Evolutionary conservation across 805 yeast genomes (phyloP), one percentile per base, ranked within the genome.

Genomic region (Spathaspora girioi): DNA sequence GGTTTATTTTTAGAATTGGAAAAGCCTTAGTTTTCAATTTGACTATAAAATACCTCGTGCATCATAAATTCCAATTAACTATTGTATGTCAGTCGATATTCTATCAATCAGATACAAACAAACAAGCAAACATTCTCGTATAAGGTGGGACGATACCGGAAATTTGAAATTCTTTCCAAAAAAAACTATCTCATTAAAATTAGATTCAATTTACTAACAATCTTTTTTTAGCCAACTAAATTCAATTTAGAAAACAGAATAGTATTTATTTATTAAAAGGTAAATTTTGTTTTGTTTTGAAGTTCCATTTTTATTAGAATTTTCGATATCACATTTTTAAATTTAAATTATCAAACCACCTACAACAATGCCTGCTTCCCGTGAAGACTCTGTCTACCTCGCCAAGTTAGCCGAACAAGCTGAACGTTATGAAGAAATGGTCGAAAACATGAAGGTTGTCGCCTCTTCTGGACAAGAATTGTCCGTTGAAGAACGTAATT

Each of bases 401-500:
- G 98, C 98, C 74, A 93, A 94, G 72, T 86, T 94, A 71, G 97
- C 97, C 68, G 98, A 93, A 78, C 97, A 93, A 80, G 97, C 98
- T 68, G 99, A 94, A 80, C 96, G 98, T 78, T 94, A 92, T 73
- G 98, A 94, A 79, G 98, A 93, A 79, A 91, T 89, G 97, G 98
- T 93, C 64, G 97, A 90, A 74, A 90, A 89, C 80, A 93, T 93
- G 97, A 92, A 93, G 75, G 87, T 89, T 50, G 98, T 94, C 66
- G 98, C 97, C 63, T 87, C 96, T 43, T 83, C 96, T 43, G 97
- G 97, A 56, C 92, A 89, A 75, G 98, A 93, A 73, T 79, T 94
- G 62, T 87, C 96, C 48, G 97, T 94, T 60, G 99, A 94, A 78
- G 99, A 94, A 79, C 92, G 99, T 76, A 94, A 94, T 77, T 81